Percentiles rank a stretch among this genome's conserved stretches.
These are phyloP conservation scores for Ilyonectria mors-panacis DNA, from an alignment of 2,329 filamentous ascomycete species.

Conservation along the genomic window DNA sequence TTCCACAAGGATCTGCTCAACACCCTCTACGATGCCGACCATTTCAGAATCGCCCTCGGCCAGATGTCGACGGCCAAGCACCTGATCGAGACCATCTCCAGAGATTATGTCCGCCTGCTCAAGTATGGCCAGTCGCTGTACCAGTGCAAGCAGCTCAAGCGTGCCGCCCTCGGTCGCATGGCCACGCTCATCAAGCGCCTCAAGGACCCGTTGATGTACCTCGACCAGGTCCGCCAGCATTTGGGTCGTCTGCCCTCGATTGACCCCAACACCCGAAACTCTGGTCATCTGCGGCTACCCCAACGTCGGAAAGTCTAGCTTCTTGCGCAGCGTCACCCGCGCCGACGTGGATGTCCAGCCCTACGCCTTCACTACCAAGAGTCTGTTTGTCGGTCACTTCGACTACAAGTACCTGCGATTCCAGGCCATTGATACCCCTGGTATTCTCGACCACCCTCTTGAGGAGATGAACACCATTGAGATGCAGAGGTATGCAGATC, in stretches of 20 bases:
- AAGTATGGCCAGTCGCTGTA: constrained; percentile 98
- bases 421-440: constrained; percentile 95
- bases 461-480: constrained; percentile 99
- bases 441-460: constrained; percentile 95
- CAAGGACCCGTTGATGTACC: constrained; percentile 94
- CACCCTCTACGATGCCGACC: constrained; percentile 98
- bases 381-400: constrained; percentile 96
- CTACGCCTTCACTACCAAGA: constrained; percentile 99
- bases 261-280: constrained; percentile 94
- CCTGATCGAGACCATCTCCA: constrained; percentile 93
- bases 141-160: constrained; percentile 99
- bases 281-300: constrained; percentile 97
- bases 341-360: constrained; percentile 98
- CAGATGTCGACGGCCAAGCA: constrained; percentile 97
- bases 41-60: constrained; percentile 96
- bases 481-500: constrained; percentile 77
- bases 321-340: constrained; percentile 90
- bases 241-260: constrained; percentile 98
- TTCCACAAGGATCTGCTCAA: constrained; percentile 90
- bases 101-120: constrained; percentile 92
- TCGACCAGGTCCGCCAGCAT: constrained; percentile 94
- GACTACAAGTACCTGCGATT: constrained; percentile 82
- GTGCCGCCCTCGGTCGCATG: constrained; percentile 96
- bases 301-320: constrained; percentile 97
- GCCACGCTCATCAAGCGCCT: constrained; percentile 95